Base-by-base conservation (phyloP, 192 early-diverging fungal species). In the Piromyces finnis region DNA sequence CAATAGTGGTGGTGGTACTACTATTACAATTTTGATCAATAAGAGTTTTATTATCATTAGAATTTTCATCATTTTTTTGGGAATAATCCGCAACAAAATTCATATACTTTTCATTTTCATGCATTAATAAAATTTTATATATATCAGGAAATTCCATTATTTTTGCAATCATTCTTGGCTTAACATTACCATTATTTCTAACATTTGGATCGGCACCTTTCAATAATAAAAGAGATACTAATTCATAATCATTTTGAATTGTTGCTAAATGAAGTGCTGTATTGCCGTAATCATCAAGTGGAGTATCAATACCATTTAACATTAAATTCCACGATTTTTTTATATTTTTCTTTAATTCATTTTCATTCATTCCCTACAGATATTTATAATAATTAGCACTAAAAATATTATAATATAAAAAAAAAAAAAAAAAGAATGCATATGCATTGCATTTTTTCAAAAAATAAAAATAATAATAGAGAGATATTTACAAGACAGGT, bases 191-290 rank as follows among this genome's bases (percentile, higher is more conserved):
- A 39, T 80, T 28, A 81, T 89, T 89, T 15, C 30, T 28, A 9
- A 79, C 79, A 79, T 87, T 89, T 6, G 88, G 86, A 81, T 89
- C 84, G 0, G 88, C 88, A n/a, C 88, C 88, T 77, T 86, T 85
- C 0, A 85, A 78, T 11, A 89, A 82, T 12, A 89, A 80, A 13
- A 89, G 41, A 14, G 68, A 78, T 11, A 82, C 29, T 5, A 88
- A 78, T 18, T 77, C 29, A 29, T 68, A 78, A 79, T 88, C 88
- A 36, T 86, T 82, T 78, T 87, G 83, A 16, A 85, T 78, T 29
- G 81, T 86, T 5, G 85, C 80, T n/a, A 87, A 82, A 77, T 88
- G 88, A 22, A 88, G 82, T 26, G 78, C 18, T 9, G 86, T 88
- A 81, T 88, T 88, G 27, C 84, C 85, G 29, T 81, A 78, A 22